Conservation (phyloP, 2,329 filamentous ascomycete genomes). For the Blumeria graminis region DNA sequence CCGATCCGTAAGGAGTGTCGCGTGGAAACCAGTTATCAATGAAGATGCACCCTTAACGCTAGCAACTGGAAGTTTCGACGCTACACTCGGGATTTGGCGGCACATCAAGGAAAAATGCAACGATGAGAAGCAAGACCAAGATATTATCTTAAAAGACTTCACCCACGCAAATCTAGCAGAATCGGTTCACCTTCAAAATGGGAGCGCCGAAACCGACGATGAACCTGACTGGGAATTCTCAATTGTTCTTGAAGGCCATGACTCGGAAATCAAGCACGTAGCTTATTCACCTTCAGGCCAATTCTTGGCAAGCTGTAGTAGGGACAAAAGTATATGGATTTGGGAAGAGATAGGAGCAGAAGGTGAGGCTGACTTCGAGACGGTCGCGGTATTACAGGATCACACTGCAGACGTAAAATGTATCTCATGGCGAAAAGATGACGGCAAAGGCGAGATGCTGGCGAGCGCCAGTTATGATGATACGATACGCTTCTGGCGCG, state of each 20-base stretch:
- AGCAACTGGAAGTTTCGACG: slow-evolving; percentile 83
- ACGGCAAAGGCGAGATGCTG: slow-evolving; percentile 43
- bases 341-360: slow-evolving; percentile 76
- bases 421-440: slow-evolving; percentile 66
- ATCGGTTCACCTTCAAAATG: background rate
- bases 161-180: background rate
- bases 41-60: slow-evolving; percentile 27
- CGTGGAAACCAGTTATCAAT: slow-evolving; percentile 59
- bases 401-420: slow-evolving; percentile 91
- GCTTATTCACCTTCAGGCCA: slow-evolving; percentile 50
- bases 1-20: slow-evolving; percentile 60
- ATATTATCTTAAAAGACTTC: background rate
- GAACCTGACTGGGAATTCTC: slow-evolving; percentile 76
- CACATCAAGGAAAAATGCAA: background rate
- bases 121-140: background rate
- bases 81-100: slow-evolving; percentile 67
- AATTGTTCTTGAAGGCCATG: slow-evolving; percentile 80
- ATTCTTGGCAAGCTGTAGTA: slow-evolving; percentile 67
- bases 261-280: slow-evolving; percentile 72
- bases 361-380: slow-evolving; percentile 89
- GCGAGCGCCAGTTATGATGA: slow-evolving; percentile 90
- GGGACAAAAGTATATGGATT: slow-evolving; percentile 93
- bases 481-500: slow-evolving; percentile 53
- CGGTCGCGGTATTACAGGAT: slow-evolving; percentile 79
- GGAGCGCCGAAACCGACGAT: slow-evolving; percentile 23